These are phyloP conservation scores for Bauhinia variegata DNA, from an alignment of 306 rosid genomes.

Conservation along the genomic window DNA sequence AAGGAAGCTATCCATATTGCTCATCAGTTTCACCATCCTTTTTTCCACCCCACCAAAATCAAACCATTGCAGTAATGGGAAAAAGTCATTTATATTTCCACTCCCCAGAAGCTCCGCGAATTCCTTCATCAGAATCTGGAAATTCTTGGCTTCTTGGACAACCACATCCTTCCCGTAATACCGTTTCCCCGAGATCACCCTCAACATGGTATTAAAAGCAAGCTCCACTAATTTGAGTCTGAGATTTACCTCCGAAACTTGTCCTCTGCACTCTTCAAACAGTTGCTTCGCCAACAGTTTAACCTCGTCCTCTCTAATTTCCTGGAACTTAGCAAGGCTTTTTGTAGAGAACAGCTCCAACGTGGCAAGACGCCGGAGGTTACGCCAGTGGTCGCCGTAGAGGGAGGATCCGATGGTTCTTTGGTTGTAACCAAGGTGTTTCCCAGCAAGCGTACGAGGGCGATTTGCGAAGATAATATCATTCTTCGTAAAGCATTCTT, in stretches of 20 bases:
- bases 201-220: constrained; percentile 27
- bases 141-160: background rate
- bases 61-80: constrained; percentile 28
- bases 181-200: constrained; percentile 27
- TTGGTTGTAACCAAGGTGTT: constrained; percentile 32
- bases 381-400: constrained; percentile 43
- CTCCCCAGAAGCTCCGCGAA: background rate
- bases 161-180: constrained; percentile 18
- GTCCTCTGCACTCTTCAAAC: background rate
- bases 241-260: constrained; percentile 4
- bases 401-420: constrained; percentile 9
- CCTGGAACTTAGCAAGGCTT: constrained; percentile 15
- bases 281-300: background rate
- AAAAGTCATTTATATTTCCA: constrained; percentile 24
- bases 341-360: constrained; percentile 25
- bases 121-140: background rate
- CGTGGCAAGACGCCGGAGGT: constrained; percentile 23
- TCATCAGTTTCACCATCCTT: constrained; percentile 25
- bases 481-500: constrained; percentile 43
- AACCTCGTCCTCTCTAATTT: constrained; percentile 20
- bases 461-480: constrained; percentile 47
- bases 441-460: constrained; percentile 32
- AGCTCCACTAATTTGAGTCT: background rate
- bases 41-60: constrained; percentile 25
- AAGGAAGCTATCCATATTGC: background rate